Percentiles rank a stretch among this genome's conserved stretches.
These are phyloP conservation scores for Saccharomycopsis sp. DNA, from an alignment of 805 yeast genomes.

Conservation along the genomic window DNA sequence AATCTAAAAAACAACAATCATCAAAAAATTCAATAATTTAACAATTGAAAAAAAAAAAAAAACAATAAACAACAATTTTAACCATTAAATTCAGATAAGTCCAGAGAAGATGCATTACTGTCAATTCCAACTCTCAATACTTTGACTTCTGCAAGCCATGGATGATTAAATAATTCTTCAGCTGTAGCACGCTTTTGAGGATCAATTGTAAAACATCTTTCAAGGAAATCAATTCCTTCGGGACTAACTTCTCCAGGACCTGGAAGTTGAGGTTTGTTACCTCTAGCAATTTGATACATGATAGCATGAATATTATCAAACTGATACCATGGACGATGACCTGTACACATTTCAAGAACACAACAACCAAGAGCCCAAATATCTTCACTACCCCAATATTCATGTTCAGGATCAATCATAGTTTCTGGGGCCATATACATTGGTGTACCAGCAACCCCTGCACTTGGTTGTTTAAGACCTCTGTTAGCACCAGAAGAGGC, in stretches of 20 bases:
- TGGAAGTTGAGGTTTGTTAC: conserved; percentile 84
- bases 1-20: no score
- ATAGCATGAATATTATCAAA: conserved; percentile 97
- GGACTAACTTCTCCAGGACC: conserved; percentile 63
- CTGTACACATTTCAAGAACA: conserved; percentile 92
- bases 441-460: conserved; percentile 69
- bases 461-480: neutral
- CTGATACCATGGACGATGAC: conserved; percentile 93
- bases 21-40: no score
- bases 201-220: conserved; percentile 70
- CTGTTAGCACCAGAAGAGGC: conserved; percentile 17
- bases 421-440: conserved; percentile 99
- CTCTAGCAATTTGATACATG: conserved; percentile 97
- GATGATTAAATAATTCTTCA: conserved; percentile 73
- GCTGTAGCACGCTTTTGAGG: conserved; percentile 78
- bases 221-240: conserved; percentile 61
- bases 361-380: conserved; percentile 98
- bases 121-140: conserved; percentile 8
- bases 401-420: conserved; percentile 36
- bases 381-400: conserved; percentile 42
- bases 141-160: conserved; percentile 44
- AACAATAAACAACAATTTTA: neutral
- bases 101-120: conserved; percentile 1
- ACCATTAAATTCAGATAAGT: neutral
- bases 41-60: neutral